phyloP scores from a whole-genome alignment of 169 alveolate species.

The Plasmodium malariae region DNA sequence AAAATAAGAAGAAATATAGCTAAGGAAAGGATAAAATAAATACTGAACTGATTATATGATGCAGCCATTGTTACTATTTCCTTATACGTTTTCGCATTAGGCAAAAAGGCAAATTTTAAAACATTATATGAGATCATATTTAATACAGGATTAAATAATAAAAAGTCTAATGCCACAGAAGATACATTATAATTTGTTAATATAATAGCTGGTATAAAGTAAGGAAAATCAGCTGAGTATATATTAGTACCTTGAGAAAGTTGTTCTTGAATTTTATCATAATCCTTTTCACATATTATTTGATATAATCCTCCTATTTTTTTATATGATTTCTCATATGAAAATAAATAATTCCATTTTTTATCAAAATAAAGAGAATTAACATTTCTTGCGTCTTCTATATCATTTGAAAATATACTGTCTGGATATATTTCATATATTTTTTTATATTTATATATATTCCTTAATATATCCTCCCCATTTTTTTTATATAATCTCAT shows the following conservation, averaged over 20 bases:
- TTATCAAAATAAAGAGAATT: conserved; percentile 26
- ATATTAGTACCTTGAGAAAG: conserved; percentile 78
- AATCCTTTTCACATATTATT: conserved; percentile 75
- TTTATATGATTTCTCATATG: conserved; percentile 61
- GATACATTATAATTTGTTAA: conserved; percentile 78
- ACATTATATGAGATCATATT: conserved; percentile 77
- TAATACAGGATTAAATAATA: conserved; percentile 77
- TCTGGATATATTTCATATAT: conserved; percentile 74
- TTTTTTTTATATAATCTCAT: conserved; percentile 73
- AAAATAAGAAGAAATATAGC: conserved; percentile 17
- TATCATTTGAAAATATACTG: conserved; percentile 27
- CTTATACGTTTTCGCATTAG: conserved; percentile 58
- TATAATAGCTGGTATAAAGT: conserved; percentile 81
- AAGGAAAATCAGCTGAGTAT: conserved; percentile 76
- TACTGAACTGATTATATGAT: conserved; percentile 16
- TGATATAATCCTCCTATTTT: conserved; percentile 79
- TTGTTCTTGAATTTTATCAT: conserved; percentile 72
- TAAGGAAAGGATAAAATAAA: conserved; percentile 23
- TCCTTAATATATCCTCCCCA: conserved; percentile 9
- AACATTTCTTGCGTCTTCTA: conserved; percentile 53
- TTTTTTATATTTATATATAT: conserved; percentile 62
- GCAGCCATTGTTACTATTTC: conserved; percentile 55
- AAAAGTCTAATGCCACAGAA: conserved; percentile 79
- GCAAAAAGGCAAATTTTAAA: conserved; percentile 77
- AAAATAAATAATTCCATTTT: conserved; percentile 43